These are phyloP conservation scores for Byssochlamys sp. DNA, from an alignment of 2,329 filamentous ascomycete species.

Conservation along the genomic window DNA sequence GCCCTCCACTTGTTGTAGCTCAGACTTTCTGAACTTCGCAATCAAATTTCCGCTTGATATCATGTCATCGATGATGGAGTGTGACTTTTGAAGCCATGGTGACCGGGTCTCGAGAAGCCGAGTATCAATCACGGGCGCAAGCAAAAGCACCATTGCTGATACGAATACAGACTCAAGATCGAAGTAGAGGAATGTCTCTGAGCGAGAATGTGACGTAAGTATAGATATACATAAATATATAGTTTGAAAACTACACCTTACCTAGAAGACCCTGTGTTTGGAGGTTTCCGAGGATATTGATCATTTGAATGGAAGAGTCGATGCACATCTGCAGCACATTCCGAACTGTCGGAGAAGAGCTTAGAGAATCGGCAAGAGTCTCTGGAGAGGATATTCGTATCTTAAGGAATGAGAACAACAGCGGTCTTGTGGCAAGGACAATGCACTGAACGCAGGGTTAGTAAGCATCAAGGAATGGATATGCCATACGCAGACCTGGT, in stretches of 20 bases:
- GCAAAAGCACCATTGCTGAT: neutral
- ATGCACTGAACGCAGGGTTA: conserved; percentile 25
- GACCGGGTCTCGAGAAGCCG: neutral
- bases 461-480: neutral
- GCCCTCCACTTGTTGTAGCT: conserved; percentile 21
- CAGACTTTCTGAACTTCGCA: conserved; percentile 36
- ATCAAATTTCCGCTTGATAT: conserved; percentile 38
- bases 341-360: conserved; percentile 28
- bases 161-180: neutral
- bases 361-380: conserved; percentile 18
- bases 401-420: conserved; percentile 37
- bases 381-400: conserved; percentile 22
- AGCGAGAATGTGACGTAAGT: neutral
- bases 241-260: neutral
- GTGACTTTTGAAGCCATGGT: conserved; percentile 13
- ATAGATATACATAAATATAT: neutral
- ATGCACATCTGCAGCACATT: conserved; percentile 34
- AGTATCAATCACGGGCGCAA: neutral
- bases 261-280: conserved; percentile 39
- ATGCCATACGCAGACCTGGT: conserved; percentile 24
- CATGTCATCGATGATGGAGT: conserved; percentile 41
- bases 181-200: neutral
- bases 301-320: conserved; percentile 36
- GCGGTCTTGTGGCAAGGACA: conserved; percentile 32
- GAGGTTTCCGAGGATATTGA: conserved; percentile 36